Base-by-base conservation (phyloP, 495 filamentous ascomycete species). In the Daldinia decipiens region DNA sequence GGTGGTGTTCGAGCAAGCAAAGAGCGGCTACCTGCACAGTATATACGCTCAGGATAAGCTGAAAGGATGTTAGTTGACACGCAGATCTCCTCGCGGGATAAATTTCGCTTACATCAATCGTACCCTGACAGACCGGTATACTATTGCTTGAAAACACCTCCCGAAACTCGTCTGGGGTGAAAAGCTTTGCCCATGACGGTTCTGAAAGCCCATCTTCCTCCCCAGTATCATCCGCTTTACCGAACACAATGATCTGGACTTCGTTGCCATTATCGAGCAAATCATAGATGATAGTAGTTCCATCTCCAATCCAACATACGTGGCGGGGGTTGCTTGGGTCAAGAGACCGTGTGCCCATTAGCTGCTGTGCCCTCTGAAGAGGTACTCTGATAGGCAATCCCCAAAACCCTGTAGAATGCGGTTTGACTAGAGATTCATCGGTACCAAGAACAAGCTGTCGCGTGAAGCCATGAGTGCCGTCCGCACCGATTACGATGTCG, bases 121-220 rank as follows among this genome's bases (percentile, higher is more conserved):
- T 65, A 1, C 67, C 67, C 11, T 62, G 73, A 29, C 70, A 75
- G 12, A 70, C 62, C 4, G 67, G 65, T 15, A 77, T n/a, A 8
- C 51, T 50, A 38, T 64, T 70, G n/a, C 15, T 55, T 8, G 70
- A 62, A 24, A 77, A 77, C 38, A 67, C 58, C 2, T 62, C 73
- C 26, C 56, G 60, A 26, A 77, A 77, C 64, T 77, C 75, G 31
- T 77, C 73, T 0, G 75, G 73, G 8, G 73, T 77, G 32, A 77
- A 70, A 12, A 77, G 29, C 50, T 59, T 73, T 6, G 75, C 75
- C 75, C 75, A 77, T 5, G 65, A 51, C 3, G 66, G 26, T 2
- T 51, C 59, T 13, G 52, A 36, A 1, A 19, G 27, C 12, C 15
- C 62, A 13, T 68, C 59, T 19, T 60, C 70, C 36, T 73, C 63